Evolutionary conservation across 1,284 basidiomycete genomes (phyloP), one percentile per base, ranked within the genome.

Genomic region (Abortiporus biennis): DNA sequence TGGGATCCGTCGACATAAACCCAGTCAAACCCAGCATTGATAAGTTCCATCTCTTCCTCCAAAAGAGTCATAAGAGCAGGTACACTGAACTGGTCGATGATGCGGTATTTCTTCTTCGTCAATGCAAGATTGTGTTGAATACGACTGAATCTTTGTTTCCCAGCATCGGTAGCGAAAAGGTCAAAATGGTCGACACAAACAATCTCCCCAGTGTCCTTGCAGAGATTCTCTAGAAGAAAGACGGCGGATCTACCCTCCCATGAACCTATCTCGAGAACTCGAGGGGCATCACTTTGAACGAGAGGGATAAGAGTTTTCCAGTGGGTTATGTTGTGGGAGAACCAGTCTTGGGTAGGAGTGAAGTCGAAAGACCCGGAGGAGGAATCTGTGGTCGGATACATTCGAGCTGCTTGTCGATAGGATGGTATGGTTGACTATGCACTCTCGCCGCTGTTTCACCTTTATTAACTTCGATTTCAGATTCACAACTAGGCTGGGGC

Each of bases 231-330:
- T 31, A 74, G 61, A 27, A 77, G 60, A 57, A 74, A 78, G 17
- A 76, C 68, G 15, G 73, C 76, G 0, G 76, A 79, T 36, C 77
- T 69, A 16, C 76, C 78, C 56, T 80, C 77, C 76, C 76, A 80
- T 12, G 72, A 76, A 3, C 78, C 76, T n/a, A 80, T 75, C 53
- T 78, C 76, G 11, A 78, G 67, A 4, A 61, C 68, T n/a, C n/a
- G n/a, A n/a, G n/a, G n/a, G n/a, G n/a, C n/a, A n/a, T n/a, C n/a
- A n/a, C n/a, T n/a, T n/a, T n/a, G n/a, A n/a, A n/a, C n/a, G n/a
- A n/a, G n/a, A n/a, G n/a, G n/a, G n/a, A 80, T n/a, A n/a, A n/a
- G n/a, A n/a, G n/a, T n/a, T n/a, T n/a, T n/a, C n/a, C n/a, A n/a
- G n/a, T n/a, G n/a, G n/a, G n/a, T n/a, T n/a, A n/a, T n/a, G n/a